Evolutionary conservation across 1,139 yeast species (phyloP).

Genomic region (Kodamaea arcana): DNA sequence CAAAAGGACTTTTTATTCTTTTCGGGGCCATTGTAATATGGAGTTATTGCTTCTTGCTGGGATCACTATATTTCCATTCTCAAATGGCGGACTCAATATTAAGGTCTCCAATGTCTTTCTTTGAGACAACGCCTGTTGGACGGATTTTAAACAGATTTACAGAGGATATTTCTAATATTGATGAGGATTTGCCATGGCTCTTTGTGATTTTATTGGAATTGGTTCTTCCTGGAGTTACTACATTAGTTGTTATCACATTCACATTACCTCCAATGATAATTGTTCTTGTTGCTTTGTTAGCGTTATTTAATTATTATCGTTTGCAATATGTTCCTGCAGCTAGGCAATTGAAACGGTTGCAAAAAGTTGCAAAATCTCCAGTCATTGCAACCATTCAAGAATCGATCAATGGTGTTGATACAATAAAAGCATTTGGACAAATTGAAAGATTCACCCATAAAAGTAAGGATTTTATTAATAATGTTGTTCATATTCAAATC

Average conservation of each 20-base stretch:
- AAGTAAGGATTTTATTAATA: slow-evolving; percentile 15
- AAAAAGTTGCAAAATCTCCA: slow-evolving; percentile 22
- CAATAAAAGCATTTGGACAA: slow-evolving; percentile 25
- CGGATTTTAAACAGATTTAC: slow-evolving; percentile 29
- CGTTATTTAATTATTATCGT: slow-evolving; percentile 22
- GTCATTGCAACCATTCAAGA: slow-evolving; percentile 27
- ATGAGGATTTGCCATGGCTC: slow-evolving; percentile 24
- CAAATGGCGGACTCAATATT: slow-evolving; percentile 24
- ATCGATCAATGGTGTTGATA: slow-evolving; percentile 28
- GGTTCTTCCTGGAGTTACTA: slow-evolving; percentile 13
- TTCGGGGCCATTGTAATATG: slow-evolving; percentile 22
- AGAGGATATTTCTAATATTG: slow-evolving; percentile 24
- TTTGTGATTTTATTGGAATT: slow-evolving; percentile 16
- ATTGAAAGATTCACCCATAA: slow-evolving; percentile 19
- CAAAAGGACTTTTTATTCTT: slow-evolving; percentile 21
- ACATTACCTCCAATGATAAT: slow-evolving; percentile 24
- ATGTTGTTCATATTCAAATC: slow-evolving; percentile 13
- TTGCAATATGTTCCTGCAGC: slow-evolving; percentile 22
- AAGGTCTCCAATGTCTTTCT: slow-evolving; percentile 29
- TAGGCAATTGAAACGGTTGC: slow-evolving; percentile 25
- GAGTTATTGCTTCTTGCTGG: slow-evolving; percentile 24
- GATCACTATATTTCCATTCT: slow-evolving; percentile 23
- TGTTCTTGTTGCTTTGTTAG: slow-evolving; percentile 16
- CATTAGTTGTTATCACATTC: slow-evolving; percentile 20
- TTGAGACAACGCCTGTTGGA: slow-evolving; percentile 31